phyloP scores from a whole-genome alignment of 148 eudicot genomes.

The Rhododendron mucronatum region DNA sequence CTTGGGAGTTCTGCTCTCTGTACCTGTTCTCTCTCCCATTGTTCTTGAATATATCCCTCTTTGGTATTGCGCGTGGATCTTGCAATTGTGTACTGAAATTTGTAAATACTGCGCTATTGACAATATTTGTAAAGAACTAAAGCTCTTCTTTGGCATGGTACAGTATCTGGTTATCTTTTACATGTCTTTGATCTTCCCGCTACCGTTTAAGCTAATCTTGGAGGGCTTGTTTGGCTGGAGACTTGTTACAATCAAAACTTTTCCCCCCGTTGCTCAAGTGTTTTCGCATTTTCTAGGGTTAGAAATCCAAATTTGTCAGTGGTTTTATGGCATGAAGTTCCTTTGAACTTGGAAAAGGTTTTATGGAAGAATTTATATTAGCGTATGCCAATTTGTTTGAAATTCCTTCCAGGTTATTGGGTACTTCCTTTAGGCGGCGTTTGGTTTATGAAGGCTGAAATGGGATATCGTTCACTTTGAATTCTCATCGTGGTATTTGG shows the following conservation, averaged over 20 bases:
- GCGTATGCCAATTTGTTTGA: background rate
- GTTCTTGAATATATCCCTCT: background rate
- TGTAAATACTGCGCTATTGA: background rate
- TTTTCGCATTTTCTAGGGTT: background rate
- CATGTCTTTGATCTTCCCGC: background rate
- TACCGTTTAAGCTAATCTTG: background rate
- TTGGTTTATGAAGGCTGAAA: background rate
- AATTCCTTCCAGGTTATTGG: background rate
- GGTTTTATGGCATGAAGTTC: background rate
- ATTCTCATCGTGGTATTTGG: too few relatives aligned
- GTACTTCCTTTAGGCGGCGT: background rate
- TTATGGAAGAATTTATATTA: background rate
- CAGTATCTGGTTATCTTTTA: background rate
- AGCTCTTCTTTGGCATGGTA: background rate
- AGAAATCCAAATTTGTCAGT: background rate
- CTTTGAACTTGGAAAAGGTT: background rate
- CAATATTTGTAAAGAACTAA: background rate
- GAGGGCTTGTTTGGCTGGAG: background rate
- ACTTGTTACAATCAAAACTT: background rate
- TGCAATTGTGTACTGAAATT: background rate
- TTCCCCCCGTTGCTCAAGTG: background rate
- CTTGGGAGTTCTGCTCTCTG: background rate
- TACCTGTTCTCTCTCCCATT: background rate
- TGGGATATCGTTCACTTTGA: too few relatives aligned
- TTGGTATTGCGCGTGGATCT: background rate